A percentile compares a stretch with the other conserved stretches of the same genome.
These are phyloP conservation scores for Zasmidium angulare DNA, from an alignment of 2,329 filamentous ascomycete species.

Conservation along the genomic window DNA sequence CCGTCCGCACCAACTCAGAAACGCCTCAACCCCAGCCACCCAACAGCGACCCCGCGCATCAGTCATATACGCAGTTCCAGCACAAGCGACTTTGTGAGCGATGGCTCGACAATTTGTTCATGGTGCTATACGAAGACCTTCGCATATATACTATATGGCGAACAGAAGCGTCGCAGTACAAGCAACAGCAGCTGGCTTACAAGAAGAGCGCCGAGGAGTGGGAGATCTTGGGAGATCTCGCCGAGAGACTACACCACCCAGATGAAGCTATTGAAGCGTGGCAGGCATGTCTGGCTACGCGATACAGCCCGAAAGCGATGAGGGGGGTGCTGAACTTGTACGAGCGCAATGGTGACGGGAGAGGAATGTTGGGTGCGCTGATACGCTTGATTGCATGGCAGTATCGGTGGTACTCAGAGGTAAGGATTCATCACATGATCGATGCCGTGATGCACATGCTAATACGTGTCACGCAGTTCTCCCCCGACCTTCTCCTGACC, in stretches of 20 bases:
- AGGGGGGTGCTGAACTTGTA: constrained; percentile 78
- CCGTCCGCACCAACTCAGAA: constrained; percentile 32
- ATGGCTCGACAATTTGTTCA: constrained; percentile 98
- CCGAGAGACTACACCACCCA: constrained; percentile 86
- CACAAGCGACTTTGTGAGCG: constrained; percentile 96
- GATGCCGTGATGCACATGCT: constrained; percentile 5
- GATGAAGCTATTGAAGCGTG: constrained; percentile 94
- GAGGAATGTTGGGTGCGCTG: constrained; percentile 78
- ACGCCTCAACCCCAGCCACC: constrained; percentile 33
- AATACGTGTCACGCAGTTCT: constrained; percentile 64
- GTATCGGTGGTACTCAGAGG: constrained; percentile 98
- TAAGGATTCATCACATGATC: constrained; percentile 39
- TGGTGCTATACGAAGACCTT: constrained; percentile 97
- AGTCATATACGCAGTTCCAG: constrained; percentile 84
- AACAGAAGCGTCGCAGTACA: constrained; percentile 94
- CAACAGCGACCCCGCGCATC: constrained; percentile 59
- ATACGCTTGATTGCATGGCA: constrained; percentile 96
- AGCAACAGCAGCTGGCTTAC: constrained; percentile 90
- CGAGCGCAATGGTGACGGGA: constrained; percentile 73
- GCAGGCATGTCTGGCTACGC: constrained; percentile 77
- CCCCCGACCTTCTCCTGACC: constrained; percentile 80
- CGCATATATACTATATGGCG: constrained; percentile 99
- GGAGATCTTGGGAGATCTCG: constrained; percentile 93
- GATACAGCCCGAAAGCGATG: constrained; percentile 92
- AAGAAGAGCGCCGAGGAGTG: constrained; percentile 96